Evolutionary conservation across 2,329 filamentous ascomycete genomes (phyloP).

Genomic region (Penicillium sp.): DNA sequence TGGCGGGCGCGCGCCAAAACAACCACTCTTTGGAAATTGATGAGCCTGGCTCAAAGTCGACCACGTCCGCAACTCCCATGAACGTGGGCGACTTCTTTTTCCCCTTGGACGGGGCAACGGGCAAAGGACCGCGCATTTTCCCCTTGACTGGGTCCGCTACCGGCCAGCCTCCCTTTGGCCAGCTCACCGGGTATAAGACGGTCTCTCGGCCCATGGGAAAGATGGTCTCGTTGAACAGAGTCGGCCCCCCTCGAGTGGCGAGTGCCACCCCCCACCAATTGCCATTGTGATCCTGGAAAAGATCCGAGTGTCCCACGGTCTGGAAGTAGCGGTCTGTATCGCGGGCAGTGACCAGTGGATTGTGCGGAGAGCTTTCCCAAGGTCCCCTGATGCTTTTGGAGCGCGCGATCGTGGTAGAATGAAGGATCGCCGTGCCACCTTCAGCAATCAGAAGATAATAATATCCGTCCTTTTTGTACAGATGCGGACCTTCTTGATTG

Average conservation of each 20-base stretch:
- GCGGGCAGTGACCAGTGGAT: slow-evolving; percentile 42
- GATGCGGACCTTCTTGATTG: slow-evolving; percentile 25
- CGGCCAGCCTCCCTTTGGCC: slow-evolving; percentile 47
- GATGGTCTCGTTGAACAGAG: slow-evolving; percentile 25
- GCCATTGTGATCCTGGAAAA: slow-evolving; percentile 47
- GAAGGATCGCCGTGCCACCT: slow-evolving; percentile 1
- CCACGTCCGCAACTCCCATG: slow-evolving; percentile 39
- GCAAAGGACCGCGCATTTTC: slow-evolving; percentile 9
- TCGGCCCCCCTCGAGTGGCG: slow-evolving; percentile 34
- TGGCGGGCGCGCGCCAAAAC: slow-evolving; percentile 49
- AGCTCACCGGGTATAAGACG: slow-evolving; percentile 45
- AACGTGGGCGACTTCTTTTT: slow-evolving; percentile 30
- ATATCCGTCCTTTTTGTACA: slow-evolving; percentile 22
- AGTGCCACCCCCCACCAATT: slow-evolving; percentile 51
- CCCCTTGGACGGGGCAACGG: slow-evolving; percentile 6
- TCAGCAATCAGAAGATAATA: slow-evolving; percentile 24
- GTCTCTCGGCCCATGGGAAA: slow-evolving; percentile 54
- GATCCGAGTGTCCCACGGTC: slow-evolving; percentile 51
- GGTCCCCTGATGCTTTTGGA: slow-evolving; percentile 29
- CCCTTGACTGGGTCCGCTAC: slow-evolving; percentile 13
- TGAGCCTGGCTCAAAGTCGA: slow-evolving; percentile 44
- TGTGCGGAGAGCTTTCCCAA: slow-evolving; percentile 38
- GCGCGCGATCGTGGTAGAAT: slow-evolving; percentile 19
- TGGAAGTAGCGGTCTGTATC: slow-evolving; percentile 39
- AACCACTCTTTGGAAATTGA: slow-evolving; percentile 50